Percentiles rank a stretch among this genome's conserved stretches.
Evolutionary conservation across 1,139 yeast genomes (phyloP).

Genomic region (Magnusiomyces paraingens): DNA sequence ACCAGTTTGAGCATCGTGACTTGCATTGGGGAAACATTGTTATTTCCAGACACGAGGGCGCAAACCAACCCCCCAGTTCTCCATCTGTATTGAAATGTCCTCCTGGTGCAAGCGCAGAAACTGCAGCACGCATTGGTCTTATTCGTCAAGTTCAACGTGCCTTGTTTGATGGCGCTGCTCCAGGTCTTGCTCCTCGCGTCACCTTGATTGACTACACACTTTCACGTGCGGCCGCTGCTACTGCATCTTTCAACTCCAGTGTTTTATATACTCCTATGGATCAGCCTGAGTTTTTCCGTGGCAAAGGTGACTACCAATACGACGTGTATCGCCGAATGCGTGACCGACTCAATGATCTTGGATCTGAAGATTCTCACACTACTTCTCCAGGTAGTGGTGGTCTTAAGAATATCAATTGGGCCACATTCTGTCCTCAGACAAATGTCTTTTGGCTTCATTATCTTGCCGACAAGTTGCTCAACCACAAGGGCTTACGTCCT

Average conservation of each 20-base stretch:
- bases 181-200: constrained; percentile 27
- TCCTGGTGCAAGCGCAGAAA: too few species aligned
- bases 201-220: constrained; percentile 54
- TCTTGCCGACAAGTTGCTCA: constrained; percentile 38
- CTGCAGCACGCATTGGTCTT: too few species aligned
- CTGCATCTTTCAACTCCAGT: neutral
- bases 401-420: constrained; percentile 36
- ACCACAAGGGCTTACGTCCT: constrained; percentile 33
- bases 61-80: constrained; percentile 17
- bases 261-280: constrained; percentile 34
- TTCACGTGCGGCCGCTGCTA: constrained; percentile 37
- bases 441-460: constrained; percentile 48
- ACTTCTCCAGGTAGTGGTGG: constrained; percentile 4
- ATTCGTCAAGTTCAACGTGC: too few species aligned
- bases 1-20: constrained; percentile 61
- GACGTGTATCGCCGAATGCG: constrained; percentile 48
- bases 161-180: constrained; percentile 9
- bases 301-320: constrained; percentile 47
- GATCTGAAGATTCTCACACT: constrained; percentile 11
- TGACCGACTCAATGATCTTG: constrained; percentile 18
- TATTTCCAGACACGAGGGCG: constrained; percentile 21
- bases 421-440: constrained; percentile 38
- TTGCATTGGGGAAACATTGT: constrained; percentile 57
- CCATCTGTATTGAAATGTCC: too few species aligned
- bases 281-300: constrained; percentile 48